Evolutionary conservation across 768 basidiomycete genomes (phyloP).

Genomic region (Rhodotorula babjevae): DNA sequence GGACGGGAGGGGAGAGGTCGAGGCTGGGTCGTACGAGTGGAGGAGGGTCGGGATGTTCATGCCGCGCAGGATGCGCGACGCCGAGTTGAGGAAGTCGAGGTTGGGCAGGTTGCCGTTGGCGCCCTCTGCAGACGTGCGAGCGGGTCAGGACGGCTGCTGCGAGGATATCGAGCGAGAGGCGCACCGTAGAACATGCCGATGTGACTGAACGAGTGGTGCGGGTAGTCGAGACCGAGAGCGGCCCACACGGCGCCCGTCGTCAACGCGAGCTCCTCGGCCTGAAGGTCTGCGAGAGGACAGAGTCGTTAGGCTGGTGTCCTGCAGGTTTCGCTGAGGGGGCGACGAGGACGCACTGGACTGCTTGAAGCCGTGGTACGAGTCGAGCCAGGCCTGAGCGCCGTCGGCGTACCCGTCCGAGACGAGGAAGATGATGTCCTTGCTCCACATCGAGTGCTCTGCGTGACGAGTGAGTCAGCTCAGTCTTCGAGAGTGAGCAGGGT

Average conservation of each 20-base stretch:
- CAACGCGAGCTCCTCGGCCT: constrained; percentile 60
- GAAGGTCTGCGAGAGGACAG: constrained; percentile 54
- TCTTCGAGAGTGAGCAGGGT: background rate
- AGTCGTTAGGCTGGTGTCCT: background rate
- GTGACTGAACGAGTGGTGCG: constrained; percentile 92
- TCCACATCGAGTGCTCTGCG: constrained; percentile 82
- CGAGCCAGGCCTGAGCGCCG: constrained; percentile 89
- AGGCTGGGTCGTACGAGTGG: constrained; percentile 60
- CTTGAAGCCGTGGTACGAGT: constrained; percentile 66
- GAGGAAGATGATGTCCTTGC: constrained; percentile 86
- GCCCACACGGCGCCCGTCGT: constrained; percentile 91
- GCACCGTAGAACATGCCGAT: constrained; percentile 89
- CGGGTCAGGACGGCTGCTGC: background rate
- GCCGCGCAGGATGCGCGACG: constrained; percentile 55
- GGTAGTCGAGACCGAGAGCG: constrained; percentile 88
- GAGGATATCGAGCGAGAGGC: background rate
- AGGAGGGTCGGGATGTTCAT: constrained; percentile 71
- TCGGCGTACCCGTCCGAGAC: constrained; percentile 82
- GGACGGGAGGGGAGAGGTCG: background rate
- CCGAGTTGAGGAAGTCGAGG: constrained; percentile 85
- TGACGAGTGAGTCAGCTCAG: background rate
- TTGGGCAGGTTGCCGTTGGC: constrained; percentile 92
- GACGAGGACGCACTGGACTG: constrained; percentile 58
- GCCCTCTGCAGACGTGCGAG: constrained; percentile 62
- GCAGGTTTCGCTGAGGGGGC: background rate